Conservation (phyloP, 768 basidiomycete species). For the Mycena galericulata region DNA sequence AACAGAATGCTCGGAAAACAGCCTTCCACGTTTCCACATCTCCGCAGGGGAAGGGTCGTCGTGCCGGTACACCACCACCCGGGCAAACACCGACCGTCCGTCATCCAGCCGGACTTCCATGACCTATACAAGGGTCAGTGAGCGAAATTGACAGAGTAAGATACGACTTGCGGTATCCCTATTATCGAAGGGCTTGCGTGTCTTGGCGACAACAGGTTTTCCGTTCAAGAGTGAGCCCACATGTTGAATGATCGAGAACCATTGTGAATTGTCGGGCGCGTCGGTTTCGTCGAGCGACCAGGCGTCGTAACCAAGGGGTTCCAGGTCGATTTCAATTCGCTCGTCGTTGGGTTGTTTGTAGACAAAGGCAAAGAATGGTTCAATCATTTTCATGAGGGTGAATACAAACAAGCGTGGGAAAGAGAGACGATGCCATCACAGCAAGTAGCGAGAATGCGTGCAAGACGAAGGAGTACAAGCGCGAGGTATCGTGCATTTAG, state of each 20-base stretch:
- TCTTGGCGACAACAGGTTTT: background rate
- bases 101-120: conserved; percentile 15
- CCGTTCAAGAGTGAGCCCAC: background rate
- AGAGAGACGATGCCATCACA: no score
- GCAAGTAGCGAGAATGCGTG: no score
- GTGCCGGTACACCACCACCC: background rate
- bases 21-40: conserved; percentile 5
- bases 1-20: conserved; percentile 7
- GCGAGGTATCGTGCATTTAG: no score
- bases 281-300: background rate
- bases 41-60: background rate
- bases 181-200: conserved; percentile 2
- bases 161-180: conserved; percentile 4
- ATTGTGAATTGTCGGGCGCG: background rate
- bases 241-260: background rate
- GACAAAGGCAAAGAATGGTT: background rate
- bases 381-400: no score
- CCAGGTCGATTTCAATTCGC: background rate
- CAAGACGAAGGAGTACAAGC: no score
- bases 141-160: background rate
- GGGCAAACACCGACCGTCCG: conserved; percentile 8
- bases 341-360: conserved; percentile 8
- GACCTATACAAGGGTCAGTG: background rate
- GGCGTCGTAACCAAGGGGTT: conserved; percentile 6
- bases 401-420: no score